Percentiles rank a stretch among this genome's conserved stretches.
Evolutionary conservation across 148 eudicot genomes (phyloP).

Genomic region (Euryodendron excelsum): DNA sequence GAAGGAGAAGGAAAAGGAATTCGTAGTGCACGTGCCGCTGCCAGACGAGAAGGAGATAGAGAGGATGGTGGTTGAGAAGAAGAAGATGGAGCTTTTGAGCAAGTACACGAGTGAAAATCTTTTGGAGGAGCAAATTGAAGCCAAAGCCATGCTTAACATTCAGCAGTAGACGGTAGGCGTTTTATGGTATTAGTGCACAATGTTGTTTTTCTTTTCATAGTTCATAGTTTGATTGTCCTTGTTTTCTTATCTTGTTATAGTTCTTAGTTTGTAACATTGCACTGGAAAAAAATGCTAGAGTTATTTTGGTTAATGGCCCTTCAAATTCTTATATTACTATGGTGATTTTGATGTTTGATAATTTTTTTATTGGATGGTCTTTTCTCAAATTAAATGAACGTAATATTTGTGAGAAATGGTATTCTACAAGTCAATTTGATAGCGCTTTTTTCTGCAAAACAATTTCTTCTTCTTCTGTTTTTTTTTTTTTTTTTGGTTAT

Average conservation of each 20-base stretch:
- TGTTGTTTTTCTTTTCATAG: background rate
- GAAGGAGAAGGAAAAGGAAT: conserved; percentile 55
- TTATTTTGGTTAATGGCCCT: background rate
- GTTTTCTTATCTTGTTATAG: too few species aligned
- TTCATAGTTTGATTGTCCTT: background rate
- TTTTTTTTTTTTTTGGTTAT: background rate
- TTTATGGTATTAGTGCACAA: background rate
- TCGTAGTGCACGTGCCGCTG: conserved; percentile 86
- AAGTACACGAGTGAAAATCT: conserved; percentile 76
- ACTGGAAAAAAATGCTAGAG: background rate
- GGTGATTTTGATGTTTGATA: background rate
- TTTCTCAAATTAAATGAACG: background rate
- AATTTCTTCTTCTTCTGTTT: too few species aligned
- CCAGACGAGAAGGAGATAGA: conserved; percentile 95
- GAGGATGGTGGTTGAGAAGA: conserved; percentile 89
- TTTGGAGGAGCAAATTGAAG: conserved; percentile 76
- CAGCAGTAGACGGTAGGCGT: conserved; percentile 38
- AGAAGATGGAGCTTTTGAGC: conserved; percentile 86
- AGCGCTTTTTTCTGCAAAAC: background rate
- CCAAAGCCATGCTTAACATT: conserved; percentile 86
- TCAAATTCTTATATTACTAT: background rate
- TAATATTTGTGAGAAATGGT: background rate
- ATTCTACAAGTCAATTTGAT: background rate
- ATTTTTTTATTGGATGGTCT: background rate
- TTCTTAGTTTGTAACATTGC: too few species aligned